These are phyloP conservation scores for Boletus rubescentipes DNA, from an alignment of 768 basidiomycete species.

Conservation along the genomic window DNA sequence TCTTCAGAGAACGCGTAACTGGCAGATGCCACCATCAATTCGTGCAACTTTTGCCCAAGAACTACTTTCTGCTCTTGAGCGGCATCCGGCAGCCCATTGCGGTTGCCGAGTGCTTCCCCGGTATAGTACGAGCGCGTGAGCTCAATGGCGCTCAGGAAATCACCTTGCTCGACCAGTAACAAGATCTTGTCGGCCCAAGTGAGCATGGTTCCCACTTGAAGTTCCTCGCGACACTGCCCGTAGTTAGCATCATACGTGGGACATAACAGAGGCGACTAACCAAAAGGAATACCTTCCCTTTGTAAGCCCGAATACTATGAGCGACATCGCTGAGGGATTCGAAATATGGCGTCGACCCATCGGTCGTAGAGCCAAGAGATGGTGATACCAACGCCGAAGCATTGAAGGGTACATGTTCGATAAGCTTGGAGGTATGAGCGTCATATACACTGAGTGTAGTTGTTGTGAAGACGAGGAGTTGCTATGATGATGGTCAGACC, in stretches of 20 bases:
- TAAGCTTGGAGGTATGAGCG: slow-evolving; percentile 47
- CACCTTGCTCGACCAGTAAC: slow-evolving; percentile 75
- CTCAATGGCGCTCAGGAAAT: slow-evolving; percentile 90
- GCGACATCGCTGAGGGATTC: slow-evolving; percentile 55
- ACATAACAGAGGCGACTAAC: slow-evolving; percentile 44
- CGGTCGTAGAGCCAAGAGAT: slow-evolving; percentile 44
- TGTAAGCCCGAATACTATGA: slow-evolving; percentile 78
- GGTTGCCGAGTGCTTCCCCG: slow-evolving; percentile 79
- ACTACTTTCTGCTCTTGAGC: slow-evolving; percentile 53
- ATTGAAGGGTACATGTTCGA: slow-evolving; percentile 65
- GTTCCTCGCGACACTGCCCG: slow-evolving; percentile 57
- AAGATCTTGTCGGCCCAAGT: slow-evolving; percentile 96
- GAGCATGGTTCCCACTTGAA: slow-evolving; percentile 81
- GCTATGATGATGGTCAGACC: slow-evolving; percentile 41
- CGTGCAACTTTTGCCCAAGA: slow-evolving; percentile 73
- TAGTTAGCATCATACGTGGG: slow-evolving; percentile 4
- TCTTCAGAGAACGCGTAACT: slow-evolving; percentile 94
- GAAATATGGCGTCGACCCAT: slow-evolving; percentile 46
- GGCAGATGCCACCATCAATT: slow-evolving; percentile 84
- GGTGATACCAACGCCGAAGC: slow-evolving; percentile 56
- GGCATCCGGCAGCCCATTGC: slow-evolving; percentile 79
- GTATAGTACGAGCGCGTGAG: slow-evolving; percentile 79
- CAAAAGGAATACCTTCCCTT: slow-evolving; percentile 87
- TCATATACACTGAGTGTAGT: slow-evolving; percentile 70
- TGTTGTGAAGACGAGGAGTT: slow-evolving; percentile 64